Evolutionary conservation across 805 yeast species (phyloP), one percentile per base, ranked within the genome.

Genomic region (Helenozyma baotianmanensis): DNA sequence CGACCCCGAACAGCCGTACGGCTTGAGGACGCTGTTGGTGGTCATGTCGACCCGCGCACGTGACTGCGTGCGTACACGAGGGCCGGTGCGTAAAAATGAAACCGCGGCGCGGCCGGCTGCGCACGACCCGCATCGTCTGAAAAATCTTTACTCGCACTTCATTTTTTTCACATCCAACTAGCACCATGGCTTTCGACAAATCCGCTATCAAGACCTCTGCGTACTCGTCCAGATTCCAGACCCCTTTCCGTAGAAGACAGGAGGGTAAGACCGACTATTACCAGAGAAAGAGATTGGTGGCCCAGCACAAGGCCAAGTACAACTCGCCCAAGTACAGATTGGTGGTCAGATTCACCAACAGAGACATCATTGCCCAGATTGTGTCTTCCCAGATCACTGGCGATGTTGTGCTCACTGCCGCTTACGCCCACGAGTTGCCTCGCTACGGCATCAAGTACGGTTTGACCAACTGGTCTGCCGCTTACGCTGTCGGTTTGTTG

Each of bases 231-330:
- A 89, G 98, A 72, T 92, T 80, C 95, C 98, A 92, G 80, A 92
- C 98, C 70, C 97, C 97, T 54, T 92, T 89, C 96, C 88, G 98
- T 75, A 89, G 98, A 82, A 86, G 98, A 84, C 86, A 95, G 71
- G 97, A 92, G 78, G 98, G 98, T 78, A 92, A 92, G 82, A 92
- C 98, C 68, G 98, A 92, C 73, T 92, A 89, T 95, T 92, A 89
- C 82, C 96, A 92, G 72, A 89, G 98, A 82, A 92, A 92, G 95
- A 88, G 97, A 78, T 78, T 92, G 67, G 92, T 92, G 64, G 79
- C 97, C 62, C 98, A 92, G 79, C 96, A 90, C 92, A 92, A 92
- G 89, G 96, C 96, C 69, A 92, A 92, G 80, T 92, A 92, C 94
- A 82, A 80, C 83, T 69, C 96, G 66, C 98, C 98, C 75, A 92